Conservation (phyloP, 306 rosid genomes). For the Medicago truncatula region MtrunA17r5.0-ANR NC_053046.1:3459501-3460000, state of each 20-base stretch:
- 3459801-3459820: background rate
- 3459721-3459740: background rate
- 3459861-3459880: background rate
- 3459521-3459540: background rate
- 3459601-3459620: background rate
- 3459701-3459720: background rate
- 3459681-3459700: background rate
- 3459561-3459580: background rate
- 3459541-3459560: slow-evolving; percentile 21
- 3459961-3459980: slow-evolving; percentile 9
- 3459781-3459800: background rate
- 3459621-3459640: background rate
- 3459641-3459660: slow-evolving; percentile 4
- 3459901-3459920: slow-evolving; percentile 18
- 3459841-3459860: slow-evolving; percentile 8
- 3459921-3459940: slow-evolving; percentile 3
- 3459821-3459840: slow-evolving; percentile 1
- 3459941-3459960: background rate
- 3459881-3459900: slow-evolving; percentile 8
- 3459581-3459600: background rate
- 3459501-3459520: background rate
- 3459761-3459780: background rate
- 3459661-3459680: slow-evolving; percentile 1
- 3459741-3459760: background rate
- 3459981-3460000: slow-evolving; percentile 28